Evolutionary conservation across 306 rosid genomes (phyloP), one percentile per base, ranked within the genome.

Genomic region (Acacia acuminata): DNA sequence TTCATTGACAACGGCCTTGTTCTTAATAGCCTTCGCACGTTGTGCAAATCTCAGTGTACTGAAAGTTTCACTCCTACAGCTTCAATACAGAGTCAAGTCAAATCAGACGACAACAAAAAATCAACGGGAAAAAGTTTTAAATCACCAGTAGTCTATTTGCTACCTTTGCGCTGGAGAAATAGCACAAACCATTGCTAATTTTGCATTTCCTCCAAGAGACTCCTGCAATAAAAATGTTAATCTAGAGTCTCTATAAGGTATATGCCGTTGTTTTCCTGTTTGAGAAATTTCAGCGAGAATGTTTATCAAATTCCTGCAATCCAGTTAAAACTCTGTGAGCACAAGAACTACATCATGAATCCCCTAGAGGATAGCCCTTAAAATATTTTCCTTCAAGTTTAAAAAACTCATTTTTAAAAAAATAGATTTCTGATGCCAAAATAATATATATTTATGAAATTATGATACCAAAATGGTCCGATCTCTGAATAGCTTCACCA

Each of bases 131-230:
- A 76, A 77, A 71, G 8, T 68, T 34, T 47, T 22, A 70, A 67
- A 67, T 78, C 69, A 85, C 76, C 36, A 77, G 36, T 40, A 76
- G 65, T 32, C 77, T 79, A 73, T 75, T 53, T 19, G 80, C 83
- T 22, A 96, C 99, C 98, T 90, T 75, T 92, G 97, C 30, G 97
- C 87, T 24, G 98, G 99, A 66, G 99, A 96, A 84, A 96, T 88
- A 85, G 99, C 98, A 89, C 99, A 96, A 80, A 96, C 92, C 99
- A 96, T 94, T n/a, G 99, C 99, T 82, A 96, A 86, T 81, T 94
- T 96, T 58, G 98, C 97, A 92, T 96, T 96, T 71, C 98, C 99
- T 70, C 99, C 99, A 8, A 96, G 98, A 83, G 98, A 94, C 63
- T 96, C 99, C 90, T 96, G 98, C 89, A 96, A 87, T 68, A 96